Base-by-base conservation (phyloP, 2,329 filamentous ascomycete species). In the Penicillium sp. region DNA sequence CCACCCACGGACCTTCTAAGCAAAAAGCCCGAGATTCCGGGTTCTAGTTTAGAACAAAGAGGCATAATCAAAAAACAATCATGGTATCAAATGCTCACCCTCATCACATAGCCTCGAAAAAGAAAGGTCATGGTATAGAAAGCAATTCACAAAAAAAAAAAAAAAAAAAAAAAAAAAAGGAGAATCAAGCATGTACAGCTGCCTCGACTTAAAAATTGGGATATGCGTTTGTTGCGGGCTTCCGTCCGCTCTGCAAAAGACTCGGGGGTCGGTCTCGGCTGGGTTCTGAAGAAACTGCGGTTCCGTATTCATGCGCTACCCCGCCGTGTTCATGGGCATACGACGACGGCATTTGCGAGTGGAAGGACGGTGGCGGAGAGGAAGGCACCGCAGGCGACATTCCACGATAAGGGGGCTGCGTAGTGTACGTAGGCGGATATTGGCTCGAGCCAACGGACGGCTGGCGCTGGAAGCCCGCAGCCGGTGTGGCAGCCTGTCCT, bases 201-300 rank as follows among this genome's bases (percentile, higher is more conserved):
- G 12, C 13, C 13, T 23, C 11, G 18, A 11, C 25, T 47, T 48
- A 64, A 31, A 67, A 55, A 47, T 64, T 53, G 37, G 59, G 54
- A 32, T 50, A 63, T 16, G 57, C 60, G 30, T 64, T 62, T 25
- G 52, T 47, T 6, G 51, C 55, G 8, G 65, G 60, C 38, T 61
- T 61, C 35, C 62, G 57, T 11, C 65, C 66, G 38, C 59, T 62
- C 43, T 66, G 60, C 37, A 67, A 45, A 22, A 67, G 48, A 57
- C 60, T 67, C 7, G 65, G 65, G 23, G 64, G 62, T 44, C 62
- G 54, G 41, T 57, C 54, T 42, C 51, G 40, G 17, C 56, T 52
- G 18, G 48, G 42, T 30, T 54, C 46, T 25, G 34, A 22, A 30
- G 11, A 40, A 25, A 36, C 18, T 2, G 41, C 41, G 5, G 30